Percentiles rank a stretch among this genome's conserved stretches.
Conservation (phyloP, 768 basidiomycete genomes). For the Tylopilus felleus region DNA sequence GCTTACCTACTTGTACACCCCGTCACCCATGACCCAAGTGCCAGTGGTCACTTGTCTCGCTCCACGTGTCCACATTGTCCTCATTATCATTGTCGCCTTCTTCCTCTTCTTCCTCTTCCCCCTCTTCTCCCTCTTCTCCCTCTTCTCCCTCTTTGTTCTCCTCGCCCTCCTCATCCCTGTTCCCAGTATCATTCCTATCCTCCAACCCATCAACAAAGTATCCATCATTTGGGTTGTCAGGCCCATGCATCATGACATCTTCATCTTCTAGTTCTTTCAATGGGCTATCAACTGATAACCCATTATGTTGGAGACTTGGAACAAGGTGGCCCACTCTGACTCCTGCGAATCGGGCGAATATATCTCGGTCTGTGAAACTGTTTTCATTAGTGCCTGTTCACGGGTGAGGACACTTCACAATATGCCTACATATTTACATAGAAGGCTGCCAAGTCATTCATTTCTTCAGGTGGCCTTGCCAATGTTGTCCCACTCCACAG, state of each 20-base stretch:
- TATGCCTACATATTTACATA: constrained; percentile 7
- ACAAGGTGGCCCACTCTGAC: not conserved
- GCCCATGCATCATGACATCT: too few relatives aligned
- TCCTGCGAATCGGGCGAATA: not conserved
- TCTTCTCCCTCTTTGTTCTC: too few relatives aligned
- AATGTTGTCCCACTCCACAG: not conserved
- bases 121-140: too few relatives aligned
- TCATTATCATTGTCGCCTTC: not conserved
- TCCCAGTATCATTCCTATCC: too few relatives aligned
- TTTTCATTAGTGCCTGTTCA: not conserved
- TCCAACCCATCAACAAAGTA: too few relatives aligned
- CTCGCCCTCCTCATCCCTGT: not conserved
- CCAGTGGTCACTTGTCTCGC: too few relatives aligned
- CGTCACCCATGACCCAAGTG: too few relatives aligned
- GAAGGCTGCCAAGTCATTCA: not conserved
- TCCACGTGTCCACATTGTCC: not conserved
- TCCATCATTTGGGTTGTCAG: too few relatives aligned
- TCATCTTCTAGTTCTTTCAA: too few relatives aligned
- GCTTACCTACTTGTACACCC: too few relatives aligned
- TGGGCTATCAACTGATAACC: not conserved
- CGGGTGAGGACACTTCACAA: not conserved
- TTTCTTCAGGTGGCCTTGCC: not conserved
- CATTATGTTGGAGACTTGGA: too few relatives aligned
- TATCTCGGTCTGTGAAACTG: not conserved
- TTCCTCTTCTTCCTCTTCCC: not conserved